Conservation (phyloP, 306 rosid species). For the Sphenostylis stenocarpa region DNA sequence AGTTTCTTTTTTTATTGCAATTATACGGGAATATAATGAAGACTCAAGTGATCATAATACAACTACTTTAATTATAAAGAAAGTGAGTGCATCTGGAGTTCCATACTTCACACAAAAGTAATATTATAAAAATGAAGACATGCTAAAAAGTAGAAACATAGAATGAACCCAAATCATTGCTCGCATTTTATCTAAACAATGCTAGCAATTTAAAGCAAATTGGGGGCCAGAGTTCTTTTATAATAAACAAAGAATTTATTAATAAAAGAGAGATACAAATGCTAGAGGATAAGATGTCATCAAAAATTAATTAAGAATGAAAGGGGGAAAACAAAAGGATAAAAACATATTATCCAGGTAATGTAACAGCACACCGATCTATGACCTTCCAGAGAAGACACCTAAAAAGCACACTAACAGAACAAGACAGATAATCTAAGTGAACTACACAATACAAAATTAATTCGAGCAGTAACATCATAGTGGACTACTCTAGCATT, state of each 20-base stretch:
- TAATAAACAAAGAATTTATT: not conserved
- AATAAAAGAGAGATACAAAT: not conserved
- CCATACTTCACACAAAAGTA: not conserved
- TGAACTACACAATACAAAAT: not conserved
- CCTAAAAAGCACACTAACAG: not conserved
- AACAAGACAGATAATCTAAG: not conserved
- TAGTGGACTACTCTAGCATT: not conserved
- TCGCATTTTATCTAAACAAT: not conserved
- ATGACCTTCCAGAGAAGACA: not conserved
- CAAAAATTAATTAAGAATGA: not conserved
- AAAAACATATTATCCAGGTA: not conserved
- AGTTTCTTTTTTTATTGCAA: not conserved
- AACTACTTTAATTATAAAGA: not conserved
- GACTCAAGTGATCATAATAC: not conserved
- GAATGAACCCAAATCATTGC: not conserved
- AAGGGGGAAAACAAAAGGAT: not conserved
- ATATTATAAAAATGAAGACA: not conserved
- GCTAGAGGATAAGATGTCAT: not conserved
- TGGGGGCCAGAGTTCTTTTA: not conserved
- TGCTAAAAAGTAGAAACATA: not conserved
- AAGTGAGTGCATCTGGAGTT: not conserved
- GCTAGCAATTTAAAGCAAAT: not conserved
- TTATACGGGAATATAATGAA: not conserved
- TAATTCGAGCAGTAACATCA: not conserved
- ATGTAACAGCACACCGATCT: not conserved